These are phyloP conservation scores for Melocanna baccifera DNA, from an alignment of 176 grass and related monocot species.

Conservation along the genomic window DNA sequence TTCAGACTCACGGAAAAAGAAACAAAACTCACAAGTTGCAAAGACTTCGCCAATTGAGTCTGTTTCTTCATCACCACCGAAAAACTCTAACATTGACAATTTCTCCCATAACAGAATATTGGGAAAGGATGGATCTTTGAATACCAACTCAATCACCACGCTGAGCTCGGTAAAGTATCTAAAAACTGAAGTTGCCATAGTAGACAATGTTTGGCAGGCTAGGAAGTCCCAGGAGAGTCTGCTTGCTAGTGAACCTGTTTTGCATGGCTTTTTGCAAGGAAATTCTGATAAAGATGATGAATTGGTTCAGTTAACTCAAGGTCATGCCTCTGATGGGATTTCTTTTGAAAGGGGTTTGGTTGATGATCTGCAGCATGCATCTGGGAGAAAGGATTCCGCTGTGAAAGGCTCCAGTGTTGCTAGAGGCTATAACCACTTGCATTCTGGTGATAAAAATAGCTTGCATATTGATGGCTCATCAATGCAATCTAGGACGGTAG, in stretches of 20 bases:
- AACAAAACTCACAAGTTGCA: constrained; percentile 42
- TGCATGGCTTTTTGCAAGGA: constrained; percentile 38
- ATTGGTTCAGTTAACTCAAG: constrained; percentile 33
- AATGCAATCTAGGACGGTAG: constrained; percentile 22
- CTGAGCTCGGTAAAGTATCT: constrained; percentile 40
- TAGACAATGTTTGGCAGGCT: constrained; percentile 44
- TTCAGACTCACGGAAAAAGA: constrained; percentile 56
- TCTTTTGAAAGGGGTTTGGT: constrained; percentile 24
- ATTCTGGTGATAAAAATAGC: constrained; percentile 45
- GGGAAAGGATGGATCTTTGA: constrained; percentile 51
- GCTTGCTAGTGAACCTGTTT: constrained; percentile 50
- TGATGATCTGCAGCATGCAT: constrained; percentile 45
- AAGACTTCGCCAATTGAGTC: constrained; percentile 64
- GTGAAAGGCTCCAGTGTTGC: constrained; percentile 32
- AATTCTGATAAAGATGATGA: constrained; percentile 51
- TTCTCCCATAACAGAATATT: constrained; percentile 47
- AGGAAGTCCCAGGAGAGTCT: constrained; percentile 24
- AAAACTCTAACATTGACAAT: constrained; percentile 58
- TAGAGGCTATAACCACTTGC: constrained; percentile 40
- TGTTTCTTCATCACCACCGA: constrained; percentile 68
- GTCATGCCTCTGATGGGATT: constrained; percentile 22
- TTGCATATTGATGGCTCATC: constrained; percentile 31
- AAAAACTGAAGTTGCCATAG: constrained; percentile 34
- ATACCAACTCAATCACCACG: constrained; percentile 42
- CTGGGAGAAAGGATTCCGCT: constrained; percentile 42